Evolutionary conservation across 2,329 filamentous ascomycete genomes (phyloP).

Genomic region (Phyllosticta ampelicida): DNA sequence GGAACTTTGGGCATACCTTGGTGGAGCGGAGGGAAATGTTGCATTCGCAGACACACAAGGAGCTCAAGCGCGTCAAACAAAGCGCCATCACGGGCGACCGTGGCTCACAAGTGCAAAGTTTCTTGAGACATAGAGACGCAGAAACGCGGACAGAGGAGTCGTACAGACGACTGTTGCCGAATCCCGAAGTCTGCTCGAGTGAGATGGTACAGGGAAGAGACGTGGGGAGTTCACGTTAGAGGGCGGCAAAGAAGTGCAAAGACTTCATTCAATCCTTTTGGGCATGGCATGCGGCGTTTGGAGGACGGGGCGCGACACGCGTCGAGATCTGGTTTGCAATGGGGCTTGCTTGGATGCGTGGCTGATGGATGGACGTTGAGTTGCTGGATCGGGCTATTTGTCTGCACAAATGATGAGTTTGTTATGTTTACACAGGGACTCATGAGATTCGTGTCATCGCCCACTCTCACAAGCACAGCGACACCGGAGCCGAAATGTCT

Average conservation of each 20-base stretch:
- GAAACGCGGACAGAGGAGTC: slow-evolving; percentile 33
- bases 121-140: slow-evolving; percentile 48
- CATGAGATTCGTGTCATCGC: not conserved
- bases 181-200: slow-evolving; percentile 36
- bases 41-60: slow-evolving; percentile 55
- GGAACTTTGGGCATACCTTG: slow-evolving; percentile 49
- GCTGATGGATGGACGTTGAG: not conserved
- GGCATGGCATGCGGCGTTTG: not conserved
- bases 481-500: too few relatives aligned
- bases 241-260: not conserved
- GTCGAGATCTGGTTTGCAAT: not conserved
- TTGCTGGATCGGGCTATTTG: not conserved
- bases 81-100: slow-evolving; percentile 39
- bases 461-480: not conserved
- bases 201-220: slow-evolving; percentile 24
- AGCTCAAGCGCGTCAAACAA: slow-evolving; percentile 46
- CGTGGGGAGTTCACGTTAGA: not conserved
- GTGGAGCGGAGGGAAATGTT: slow-evolving; percentile 56
- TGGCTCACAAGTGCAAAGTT: slow-evolving; percentile 57
- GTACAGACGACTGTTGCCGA: slow-evolving; percentile 35
- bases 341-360: not conserved
- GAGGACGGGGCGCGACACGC: not conserved
- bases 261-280: not conserved
- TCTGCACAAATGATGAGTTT: not conserved
- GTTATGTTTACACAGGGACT: not conserved